Conservation (phyloP, 352 stramenopile species). For the Pythium coloratum region DNA sequence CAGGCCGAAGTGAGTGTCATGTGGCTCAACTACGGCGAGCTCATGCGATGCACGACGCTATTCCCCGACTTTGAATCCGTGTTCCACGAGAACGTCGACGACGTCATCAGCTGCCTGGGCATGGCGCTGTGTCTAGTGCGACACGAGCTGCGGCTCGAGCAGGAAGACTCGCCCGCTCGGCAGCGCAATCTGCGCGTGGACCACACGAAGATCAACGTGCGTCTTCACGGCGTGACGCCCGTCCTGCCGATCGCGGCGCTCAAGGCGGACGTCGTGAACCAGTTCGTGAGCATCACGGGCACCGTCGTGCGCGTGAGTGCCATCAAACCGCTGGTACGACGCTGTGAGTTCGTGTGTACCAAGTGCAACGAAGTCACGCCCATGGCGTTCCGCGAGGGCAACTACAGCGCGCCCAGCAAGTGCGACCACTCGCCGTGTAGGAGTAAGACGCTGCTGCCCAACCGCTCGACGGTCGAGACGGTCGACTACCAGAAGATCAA, state of each 20-base stretch:
- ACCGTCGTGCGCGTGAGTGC: constrained; percentile 64
- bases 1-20: constrained; percentile 29
- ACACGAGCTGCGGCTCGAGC: constrained; percentile 34
- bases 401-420: constrained; percentile 45
- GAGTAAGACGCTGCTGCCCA: constrained; percentile 50
- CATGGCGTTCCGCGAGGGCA: constrained; percentile 50
- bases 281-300: constrained; percentile 46
- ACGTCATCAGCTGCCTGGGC: constrained; percentile 35
- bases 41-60: constrained; percentile 27
- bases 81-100: constrained; percentile 32
- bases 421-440: constrained; percentile 49
- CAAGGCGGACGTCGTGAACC: constrained; percentile 49
- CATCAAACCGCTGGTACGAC: constrained; percentile 57
- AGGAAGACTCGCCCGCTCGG: constrained; percentile 30
- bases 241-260: constrained; percentile 45
- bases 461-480: constrained; percentile 61
- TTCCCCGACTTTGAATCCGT: constrained; percentile 31
- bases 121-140: constrained; percentile 39
- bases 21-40: constrained; percentile 31
- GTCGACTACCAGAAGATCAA: constrained; percentile 73
- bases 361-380: constrained; percentile 50
- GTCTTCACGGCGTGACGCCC: constrained; percentile 49
- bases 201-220: constrained; percentile 39
- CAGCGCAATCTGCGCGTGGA: constrained; percentile 29
- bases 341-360: constrained; percentile 63